Percentiles rank a stretch among this genome's conserved stretches.
Conservation (phyloP, 2,329 filamentous ascomycete genomes). For the Aspergillus udagawae region DNA sequence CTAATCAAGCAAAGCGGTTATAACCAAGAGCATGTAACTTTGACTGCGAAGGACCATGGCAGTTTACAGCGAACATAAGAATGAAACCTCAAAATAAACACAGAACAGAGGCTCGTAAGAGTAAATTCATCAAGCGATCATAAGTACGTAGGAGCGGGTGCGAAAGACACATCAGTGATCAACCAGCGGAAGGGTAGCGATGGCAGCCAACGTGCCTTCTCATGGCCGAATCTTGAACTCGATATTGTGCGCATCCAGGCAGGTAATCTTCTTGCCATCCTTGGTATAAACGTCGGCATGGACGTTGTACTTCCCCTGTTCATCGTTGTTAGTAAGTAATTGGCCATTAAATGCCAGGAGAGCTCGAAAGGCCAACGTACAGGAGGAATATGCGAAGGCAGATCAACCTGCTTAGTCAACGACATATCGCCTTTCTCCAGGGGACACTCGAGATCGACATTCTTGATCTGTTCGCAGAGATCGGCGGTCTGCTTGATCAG, state of each 20-base stretch:
- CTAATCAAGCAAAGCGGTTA: conserved; percentile 1
- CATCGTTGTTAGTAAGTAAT: conserved; percentile 7
- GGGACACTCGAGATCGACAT: conserved; percentile 86
- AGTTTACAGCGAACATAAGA: conserved; percentile 3
- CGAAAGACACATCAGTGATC: not conserved
- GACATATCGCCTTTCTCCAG: conserved; percentile 71
- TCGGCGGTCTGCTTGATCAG: conserved; percentile 77
- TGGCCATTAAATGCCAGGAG: not conserved
- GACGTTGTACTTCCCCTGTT: conserved; percentile 83
- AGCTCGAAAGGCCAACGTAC: conserved; percentile 52
- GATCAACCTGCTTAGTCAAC: conserved; percentile 75
- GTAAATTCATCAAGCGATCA: not conserved
- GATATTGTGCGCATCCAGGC: conserved; percentile 63
- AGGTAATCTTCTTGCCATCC: conserved; percentile 74
- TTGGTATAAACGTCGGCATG: conserved; percentile 76
- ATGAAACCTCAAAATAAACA: not conserved
- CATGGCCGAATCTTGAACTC: conserved; percentile 22
- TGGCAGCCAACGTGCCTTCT: not conserved
- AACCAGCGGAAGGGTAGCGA: not conserved
- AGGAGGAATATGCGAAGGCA: conserved; percentile 83
- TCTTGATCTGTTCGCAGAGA: conserved; percentile 82
- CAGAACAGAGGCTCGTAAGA: not conserved
- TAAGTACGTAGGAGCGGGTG: not conserved
- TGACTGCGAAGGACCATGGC: not conserved
- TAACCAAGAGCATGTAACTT: not conserved